Percentiles rank a stretch among this genome's conserved stretches.
phyloP scores from a whole-genome alignment of 345 rosid genomes.

The Turritis glabra region DNA sequence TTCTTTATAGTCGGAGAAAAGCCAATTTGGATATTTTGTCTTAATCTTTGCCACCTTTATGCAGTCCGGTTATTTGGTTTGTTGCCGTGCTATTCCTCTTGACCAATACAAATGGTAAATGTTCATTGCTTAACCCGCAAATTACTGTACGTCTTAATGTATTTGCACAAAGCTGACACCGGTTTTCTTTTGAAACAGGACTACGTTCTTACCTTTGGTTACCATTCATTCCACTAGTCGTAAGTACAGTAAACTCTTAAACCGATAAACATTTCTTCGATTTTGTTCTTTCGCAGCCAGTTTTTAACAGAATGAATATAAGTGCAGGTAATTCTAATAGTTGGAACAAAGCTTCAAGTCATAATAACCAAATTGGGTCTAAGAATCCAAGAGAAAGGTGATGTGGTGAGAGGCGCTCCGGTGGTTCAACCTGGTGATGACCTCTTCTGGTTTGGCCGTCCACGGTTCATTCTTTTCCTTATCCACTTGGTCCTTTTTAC shows the following conservation, averaged over 20 bases:
- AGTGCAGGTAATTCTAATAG: constrained; percentile 60
- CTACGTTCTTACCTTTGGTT: constrained; percentile 70
- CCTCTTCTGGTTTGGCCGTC: constrained; percentile 90
- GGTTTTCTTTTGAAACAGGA: constrained; percentile 42
- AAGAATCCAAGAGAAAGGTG: constrained; percentile 78
- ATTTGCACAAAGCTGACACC: not conserved
- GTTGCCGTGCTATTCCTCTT: constrained; percentile 63
- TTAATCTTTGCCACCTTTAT: constrained; percentile 23
- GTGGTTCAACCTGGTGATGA: constrained; percentile 89
- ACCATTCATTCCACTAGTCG: constrained; percentile 75
- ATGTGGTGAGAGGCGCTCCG: constrained; percentile 89
- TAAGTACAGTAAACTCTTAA: constrained; percentile 38
- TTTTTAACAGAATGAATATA: constrained; percentile 10
- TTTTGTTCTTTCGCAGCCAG: not conserved
- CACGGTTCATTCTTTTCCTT: constrained; percentile 74
- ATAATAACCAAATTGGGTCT: constrained; percentile 79
- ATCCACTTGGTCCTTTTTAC: constrained; percentile 83
- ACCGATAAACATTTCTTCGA: not conserved
- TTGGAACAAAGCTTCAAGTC: constrained; percentile 87
- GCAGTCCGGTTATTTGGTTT: constrained; percentile 79
- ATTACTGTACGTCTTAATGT: not conserved
- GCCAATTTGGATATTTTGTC: not conserved
- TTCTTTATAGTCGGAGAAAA: not conserved
- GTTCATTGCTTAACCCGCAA: not conserved
- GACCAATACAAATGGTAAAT: constrained; percentile 68